Evolutionary conservation across 2,329 filamentous ascomycete species (phyloP), one percentile per base, ranked within the genome.

Genomic region (Cladorrhinum sp.): DNA sequence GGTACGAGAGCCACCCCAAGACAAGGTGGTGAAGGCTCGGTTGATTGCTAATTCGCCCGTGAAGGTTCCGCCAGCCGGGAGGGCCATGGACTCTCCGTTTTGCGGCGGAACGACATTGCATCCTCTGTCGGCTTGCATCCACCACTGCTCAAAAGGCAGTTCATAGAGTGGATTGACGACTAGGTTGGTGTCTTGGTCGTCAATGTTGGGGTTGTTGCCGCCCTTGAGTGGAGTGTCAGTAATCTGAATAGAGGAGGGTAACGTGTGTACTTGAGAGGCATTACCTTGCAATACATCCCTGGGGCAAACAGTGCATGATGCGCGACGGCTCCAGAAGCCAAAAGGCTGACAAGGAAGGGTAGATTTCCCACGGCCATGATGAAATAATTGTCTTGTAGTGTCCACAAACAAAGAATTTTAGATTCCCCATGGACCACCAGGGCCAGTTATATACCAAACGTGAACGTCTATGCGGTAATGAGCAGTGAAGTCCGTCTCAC

Each of bases 21-120:
- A 79, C 10, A 82, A 73, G 0, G 76, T 80, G 0, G 80, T 81
- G 55, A 77, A 75, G 14, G 74, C 79, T 7, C 77, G 76, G 72
- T 82, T 82, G 63, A 80, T 77, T 26, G 80, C 79, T 0, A 82
- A 71, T 64, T 83, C 79, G 6, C 79, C 77, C 23, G 74, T 79
- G 64, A 82, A 80, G 0, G 73, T 70, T 42, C 77, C 76, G 20
- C 80, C 79, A 1, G 80, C 80, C 1, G 80, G 80, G 1, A 83
- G 71, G 26, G 76, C 73, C 48, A 83, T 75, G 73, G 77, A 64
- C 14, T 59, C 54, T 46, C 55, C 57, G 28, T 52, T 56, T 2
- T 48, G 57, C 6, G 62, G 62, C 3, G 60, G 54, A 7, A 73
- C 74, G 10, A 68, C 64, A 61, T 81, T 74, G 63, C 80, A 82